Base-by-base conservation (phyloP, 306 rosid genomes). In the Ceratonia siliqua region DNA sequence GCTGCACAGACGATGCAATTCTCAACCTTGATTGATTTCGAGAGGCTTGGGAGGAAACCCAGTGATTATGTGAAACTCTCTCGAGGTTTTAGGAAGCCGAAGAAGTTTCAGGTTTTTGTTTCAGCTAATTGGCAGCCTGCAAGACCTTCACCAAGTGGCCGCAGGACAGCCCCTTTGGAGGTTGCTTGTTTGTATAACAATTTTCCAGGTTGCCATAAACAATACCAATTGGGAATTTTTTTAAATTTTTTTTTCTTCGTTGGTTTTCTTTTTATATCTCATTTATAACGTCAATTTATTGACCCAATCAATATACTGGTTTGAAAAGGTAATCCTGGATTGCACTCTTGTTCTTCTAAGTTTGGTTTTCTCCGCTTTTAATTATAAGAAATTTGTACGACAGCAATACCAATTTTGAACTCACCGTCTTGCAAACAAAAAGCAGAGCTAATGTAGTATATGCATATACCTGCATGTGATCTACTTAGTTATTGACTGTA, bases 191-290 rank as follows among this genome's bases (percentile, higher is more conserved):
- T 82, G 15, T 75, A 69, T 72, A 75, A 85, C 49, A 82, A 82
- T 52, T 49, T 67, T 84, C 76, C 91, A 87, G 96, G 98, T 93
- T 66, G 32, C 43, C 70, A 33, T 39, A 0, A 15, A n/a, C 48
- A 30, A 6, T 65, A 17, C 13, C 6, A 30, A 35, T 8, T 14
- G n/a, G 25, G 42, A 15, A 2, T 63, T 21, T 22, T 1, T 27
- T 36, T 8, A 15, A 0, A 4, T 5, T 0, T 0, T 3, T 11
- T 48, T 30, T 59, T n/a, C 8, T 8, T 6, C 0, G 10, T 36
- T 27, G n/a, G n/a, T 53, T 65, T 52, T 8, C 10, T 32, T n/a
- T 20, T 21, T 24, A 6, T 33, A 27, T 46, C 35, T 25, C 38
- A 39, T 22, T 38, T 5, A 30, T 57, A 17, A 14, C 41, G 5